Evolutionary conservation across 2,329 filamentous ascomycete genomes (phyloP), one percentile per base, ranked within the genome.

Genomic region (Pseudonectria foliicola): DNA sequence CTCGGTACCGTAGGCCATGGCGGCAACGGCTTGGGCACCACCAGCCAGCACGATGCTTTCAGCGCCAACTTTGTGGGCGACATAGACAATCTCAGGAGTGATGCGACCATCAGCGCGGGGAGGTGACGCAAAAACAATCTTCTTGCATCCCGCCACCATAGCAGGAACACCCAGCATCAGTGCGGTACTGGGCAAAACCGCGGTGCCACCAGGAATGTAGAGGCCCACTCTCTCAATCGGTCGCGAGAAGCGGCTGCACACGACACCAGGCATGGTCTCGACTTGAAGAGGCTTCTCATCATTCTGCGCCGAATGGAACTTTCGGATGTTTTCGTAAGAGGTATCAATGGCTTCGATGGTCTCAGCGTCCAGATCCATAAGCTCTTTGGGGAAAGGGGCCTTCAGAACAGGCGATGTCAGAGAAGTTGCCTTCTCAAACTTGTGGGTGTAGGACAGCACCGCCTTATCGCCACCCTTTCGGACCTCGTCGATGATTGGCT

Each of bases 131-230:
- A 98, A 68, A 12, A 98, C 84, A 41, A 98, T 95, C 63, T 84
- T 93, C 66, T 89, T 79, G 72, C 92, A 98, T 15, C 92, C 92
- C 15, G 92, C 92, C 7, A 96, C 92, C 84, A 93, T 93, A 40
- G 92, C 92, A 7, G 92, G 92, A 4, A 98, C 92, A 56, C 92
- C 92, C 35, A 98, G 75, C 92, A 98, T 98, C 46, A 98, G 81
- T 3, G 92, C 92, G 7, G 92, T 96, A 37, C 88, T 95, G 10
- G 92, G 92, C 27, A 98, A 72, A n/a, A 98, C 92, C 2, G 92
- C 92, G 2, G 92, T 98, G 43, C 92, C 92, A 38, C 92, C 92
- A 6, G 92, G 92, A 12, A 98, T 83, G 62, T 98, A 98, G 6
- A 95, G 71, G 44, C 92, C 92, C n/a, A 98, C 92, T 25, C 88